These are phyloP conservation scores for Hordeum vulgare DNA, from an alignment of 176 grass and related monocot species.

Conservation along the genomic window DNA sequence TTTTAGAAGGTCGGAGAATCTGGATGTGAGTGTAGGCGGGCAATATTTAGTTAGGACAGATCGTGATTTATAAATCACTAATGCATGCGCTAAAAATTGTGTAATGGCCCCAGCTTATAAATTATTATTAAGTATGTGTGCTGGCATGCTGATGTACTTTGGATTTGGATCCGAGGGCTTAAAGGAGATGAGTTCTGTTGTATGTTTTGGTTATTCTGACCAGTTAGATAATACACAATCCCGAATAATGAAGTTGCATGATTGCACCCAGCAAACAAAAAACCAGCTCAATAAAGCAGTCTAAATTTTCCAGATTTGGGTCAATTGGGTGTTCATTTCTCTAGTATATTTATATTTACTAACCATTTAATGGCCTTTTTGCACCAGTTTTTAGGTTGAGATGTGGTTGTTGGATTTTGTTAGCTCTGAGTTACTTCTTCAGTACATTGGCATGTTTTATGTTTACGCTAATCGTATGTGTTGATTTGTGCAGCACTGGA, in stretches of 20 bases:
- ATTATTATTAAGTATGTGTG: background rate
- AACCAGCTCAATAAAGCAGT: background rate
- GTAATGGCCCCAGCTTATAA: background rate
- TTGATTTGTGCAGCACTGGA: slow-evolving; percentile 53
- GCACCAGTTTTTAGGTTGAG: background rate
- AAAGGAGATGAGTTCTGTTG: background rate
- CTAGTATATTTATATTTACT: background rate
- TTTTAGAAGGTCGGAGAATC: background rate
- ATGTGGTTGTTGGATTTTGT: background rate
- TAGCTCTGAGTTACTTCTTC: background rate
- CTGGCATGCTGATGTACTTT: background rate
- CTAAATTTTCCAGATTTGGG: background rate
- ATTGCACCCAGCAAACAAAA: background rate
- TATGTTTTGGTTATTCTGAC: background rate
- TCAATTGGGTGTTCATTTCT: background rate
- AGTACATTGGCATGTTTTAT: background rate
- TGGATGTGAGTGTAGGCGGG: background rate
- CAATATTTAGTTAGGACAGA: background rate
- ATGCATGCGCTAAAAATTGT: background rate
- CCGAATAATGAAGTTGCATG: background rate
- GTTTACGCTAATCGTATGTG: background rate
- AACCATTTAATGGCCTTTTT: background rate
- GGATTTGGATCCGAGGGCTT: background rate
- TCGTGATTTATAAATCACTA: background rate
- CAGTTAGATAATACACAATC: background rate